phyloP scores from a whole-genome alignment of 495 filamentous ascomycete genomes.

The Neurospora cerealis region DNA sequence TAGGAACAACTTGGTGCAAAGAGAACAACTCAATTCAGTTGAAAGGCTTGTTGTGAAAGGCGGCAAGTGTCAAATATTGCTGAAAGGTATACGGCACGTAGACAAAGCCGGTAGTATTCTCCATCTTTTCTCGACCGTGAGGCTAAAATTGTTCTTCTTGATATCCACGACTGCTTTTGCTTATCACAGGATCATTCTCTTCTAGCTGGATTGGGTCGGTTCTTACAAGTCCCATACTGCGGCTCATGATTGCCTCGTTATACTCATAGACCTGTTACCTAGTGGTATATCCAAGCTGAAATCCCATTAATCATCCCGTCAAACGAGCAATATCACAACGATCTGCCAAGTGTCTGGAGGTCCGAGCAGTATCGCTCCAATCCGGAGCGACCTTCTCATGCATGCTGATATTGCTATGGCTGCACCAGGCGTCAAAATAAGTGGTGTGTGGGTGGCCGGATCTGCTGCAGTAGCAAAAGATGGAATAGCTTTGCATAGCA shows the following conservation, averaged over 20 bases:
- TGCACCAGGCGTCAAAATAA: neutral
- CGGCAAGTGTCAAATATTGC: neutral
- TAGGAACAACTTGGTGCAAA: neutral
- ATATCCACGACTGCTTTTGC: neutral
- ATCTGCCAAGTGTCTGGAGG: neutral
- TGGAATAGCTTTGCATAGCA: neutral
- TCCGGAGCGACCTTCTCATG: neutral
- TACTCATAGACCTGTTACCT: neutral
- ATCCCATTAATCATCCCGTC: neutral
- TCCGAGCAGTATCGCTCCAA: neutral
- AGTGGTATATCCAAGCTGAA: neutral
- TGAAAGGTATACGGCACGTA: neutral
- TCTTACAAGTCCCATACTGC: neutral
- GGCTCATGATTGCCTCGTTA: neutral
- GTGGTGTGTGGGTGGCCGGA: neutral
- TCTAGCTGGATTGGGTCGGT: neutral
- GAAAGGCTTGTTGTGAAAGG: neutral
- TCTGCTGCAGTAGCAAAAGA: neutral
- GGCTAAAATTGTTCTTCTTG: neutral
- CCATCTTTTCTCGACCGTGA: neutral
- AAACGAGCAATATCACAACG: neutral
- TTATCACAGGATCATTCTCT: neutral
- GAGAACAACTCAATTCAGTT: neutral
- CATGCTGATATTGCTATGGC: neutral
- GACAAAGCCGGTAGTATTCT: neutral